A percentile compares a stretch with the other conserved stretches of the same genome.
These are phyloP conservation scores for Diplodia seriata DNA, from an alignment of 2,329 filamentous ascomycete species.

Conservation along the genomic window DNA sequence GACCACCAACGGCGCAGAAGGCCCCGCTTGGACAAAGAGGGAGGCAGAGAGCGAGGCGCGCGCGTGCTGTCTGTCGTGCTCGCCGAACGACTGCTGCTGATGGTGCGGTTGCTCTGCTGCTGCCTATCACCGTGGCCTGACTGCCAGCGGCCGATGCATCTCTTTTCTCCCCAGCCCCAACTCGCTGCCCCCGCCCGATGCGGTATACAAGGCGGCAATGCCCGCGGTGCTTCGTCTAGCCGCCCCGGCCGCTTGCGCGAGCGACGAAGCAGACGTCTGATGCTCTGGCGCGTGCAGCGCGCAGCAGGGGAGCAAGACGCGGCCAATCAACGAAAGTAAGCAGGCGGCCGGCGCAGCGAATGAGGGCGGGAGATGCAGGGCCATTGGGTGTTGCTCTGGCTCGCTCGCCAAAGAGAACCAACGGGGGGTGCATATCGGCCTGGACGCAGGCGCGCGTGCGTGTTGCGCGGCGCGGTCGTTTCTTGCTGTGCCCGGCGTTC, in stretches of 20 bases:
- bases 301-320: neutral
- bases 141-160: conserved; percentile 1
- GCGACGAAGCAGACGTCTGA: neutral
- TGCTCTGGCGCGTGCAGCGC: neutral
- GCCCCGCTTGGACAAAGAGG: neutral
- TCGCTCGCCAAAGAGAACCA: neutral
- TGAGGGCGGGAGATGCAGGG: neutral
- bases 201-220: conserved; percentile 7
- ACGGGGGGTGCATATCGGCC: neutral
- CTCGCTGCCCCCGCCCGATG: neutral
- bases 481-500: conserved; percentile 13
- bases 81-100: neutral
- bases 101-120: neutral
- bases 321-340: neutral
- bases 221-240: conserved; percentile 8
- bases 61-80: conserved; percentile 1
- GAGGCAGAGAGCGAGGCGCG: neutral
- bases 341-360: neutral
- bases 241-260: too few species aligned
- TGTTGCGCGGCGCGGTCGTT: neutral
- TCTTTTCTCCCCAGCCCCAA: neutral
- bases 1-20: neutral
- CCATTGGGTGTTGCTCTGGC: neutral
- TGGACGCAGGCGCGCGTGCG: neutral
- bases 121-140: conserved; percentile 24